Evolutionary conservation across 2,329 filamentous ascomycete genomes (phyloP), one percentile per base, ranked within the genome.

Genomic region (Sordariomycetes sp.): DNA sequence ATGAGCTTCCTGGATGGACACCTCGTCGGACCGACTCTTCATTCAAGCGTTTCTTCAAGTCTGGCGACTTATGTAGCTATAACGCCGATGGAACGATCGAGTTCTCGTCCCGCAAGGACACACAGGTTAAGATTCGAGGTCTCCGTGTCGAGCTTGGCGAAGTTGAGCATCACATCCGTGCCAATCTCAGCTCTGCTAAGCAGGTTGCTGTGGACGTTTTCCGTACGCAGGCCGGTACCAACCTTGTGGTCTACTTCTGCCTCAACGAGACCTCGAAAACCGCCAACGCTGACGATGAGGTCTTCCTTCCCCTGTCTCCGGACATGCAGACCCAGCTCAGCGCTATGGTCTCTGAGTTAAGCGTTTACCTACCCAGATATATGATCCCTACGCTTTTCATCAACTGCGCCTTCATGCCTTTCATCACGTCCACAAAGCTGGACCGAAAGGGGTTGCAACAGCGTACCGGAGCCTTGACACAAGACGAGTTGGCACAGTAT

Each of bases 61-160:
- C 47, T 19, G 35, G 35, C 17, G 31, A 33, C 23, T 17, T 34
- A 8, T 29, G 19, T 6, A 16, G 20, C n/a, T 24, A 37, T 11
- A 37, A 21, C 15, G 10, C 18, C 16, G 31, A 37, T 16, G 35
- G 30, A 9, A 29, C 25, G 6, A 8, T 30, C 10, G 31, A 30
- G 9, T 29, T 20, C 21, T n/a, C 23, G 5, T n/a, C 12, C 14
- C 27, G 33, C 8, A 30, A 19, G 12, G 37, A 39, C 18, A 35
- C 37, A 14, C 33, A 74, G 46, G 59, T 74, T 29, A 75, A 75
- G 45, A 47, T 75, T 10, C 59, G 62, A 19, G 75, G 74, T 28
- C 72, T 62, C 35, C 47, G 68, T 35, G 54, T 70, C 37, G 74
- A 66, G 49, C 53, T 67, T 11, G 38, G 32, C 17, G 39, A 42